Evolutionary conservation across 352 stramenopile genomes (phyloP), one percentile per base, ranked within the genome.

Genomic region (Globisporangium acanthophoron): DNA sequence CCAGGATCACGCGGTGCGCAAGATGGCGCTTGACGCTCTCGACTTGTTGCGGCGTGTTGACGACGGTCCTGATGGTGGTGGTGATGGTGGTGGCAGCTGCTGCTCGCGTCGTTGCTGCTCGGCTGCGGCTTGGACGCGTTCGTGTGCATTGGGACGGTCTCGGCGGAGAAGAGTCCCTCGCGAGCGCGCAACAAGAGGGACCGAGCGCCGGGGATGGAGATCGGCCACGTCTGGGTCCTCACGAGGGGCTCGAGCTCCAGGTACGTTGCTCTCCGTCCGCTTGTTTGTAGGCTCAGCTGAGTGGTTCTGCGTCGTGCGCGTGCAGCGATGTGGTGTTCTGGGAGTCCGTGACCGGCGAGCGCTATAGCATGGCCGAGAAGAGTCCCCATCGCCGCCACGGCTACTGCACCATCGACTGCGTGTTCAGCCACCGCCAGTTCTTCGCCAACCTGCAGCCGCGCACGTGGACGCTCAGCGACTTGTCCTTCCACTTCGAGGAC

Each of bases 41-140:
- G 24, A 11, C 7, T 11, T 43, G n/a, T 41, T 35, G 3, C 7
- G 13, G 5, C 3, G 37, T 43, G 11, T 5, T 49, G 6, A 27
- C 5, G 8, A 11, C 48, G 39, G 29, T 46, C 47, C 21, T 57
- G 33, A 18, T 24, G 18, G 18, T 49, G 29, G 24, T 56, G 46
- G 56, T 16, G 54, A n/a, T 59, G 21, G 0, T 50, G 21, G 40
- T 15, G 44, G 16, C 67, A 93, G 83, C 31, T 91, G 8, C 64
- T 97, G 33, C 73, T 97, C 11, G 85, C 81, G 16, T 96, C 87
- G 15, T 57, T 97, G 15, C 70, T 97, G 8, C 66, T 96, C 5
- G 88, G 91, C 18, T 97, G 90, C 59, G 90, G 90, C 0, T 65
- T 97, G 2, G 80, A 95, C 52, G 87, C 87, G 3, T 97, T 82